Evolutionary conservation across 2,329 filamentous ascomycete species (phyloP), one percentile per base, ranked within the genome.

Genomic region (Xylariaceae sp.): DNA sequence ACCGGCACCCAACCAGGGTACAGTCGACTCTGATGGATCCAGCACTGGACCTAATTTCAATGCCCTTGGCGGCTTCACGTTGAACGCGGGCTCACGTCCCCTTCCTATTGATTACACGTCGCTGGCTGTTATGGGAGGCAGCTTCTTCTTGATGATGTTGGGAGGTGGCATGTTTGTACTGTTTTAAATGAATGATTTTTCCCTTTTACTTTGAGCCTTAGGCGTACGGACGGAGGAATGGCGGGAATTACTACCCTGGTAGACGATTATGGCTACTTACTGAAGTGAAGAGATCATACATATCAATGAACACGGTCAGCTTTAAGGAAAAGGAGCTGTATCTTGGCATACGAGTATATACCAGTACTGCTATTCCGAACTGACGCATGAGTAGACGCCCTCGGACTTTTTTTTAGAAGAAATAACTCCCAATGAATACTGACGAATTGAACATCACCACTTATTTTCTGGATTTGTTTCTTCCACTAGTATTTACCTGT

Each of bases 1-100:
- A 3, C 63, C 68, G 0, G 78, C 75, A 15, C 72, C 76, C 0
- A 74, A 73, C 61, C 75, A 74, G 58, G 72, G 69, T 17, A 65
- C 70, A 2, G 50, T 62, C 13, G 63, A 62, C 6, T 17, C 55
- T 1, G 55, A 59, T 1, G 56, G 58, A 1, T 60, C 66, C 2
- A 55, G 23, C 11, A 5, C 17, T n/a, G 15, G n/a, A 23, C 74
- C 76, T 2, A 68, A 67, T 1, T 77, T 70, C 60, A 68, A 64
- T 17, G 77, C 77, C 1, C 71, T 68, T 11, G 50, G 66, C 2
- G 77, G 76, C 2, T 78, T 78, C 58, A 59, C 61, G 30, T 56
- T 62, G 10, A 63, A 49, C 30, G 64, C 61, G 1, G 65, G 63
- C 9, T 55, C 57, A 6, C 45, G 63, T 13, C 55, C 64, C 5